These are phyloP conservation scores for Capillidium heterosporum DNA, from an alignment of 371 early-diverging fungal species.

Conservation along the genomic window DNA sequence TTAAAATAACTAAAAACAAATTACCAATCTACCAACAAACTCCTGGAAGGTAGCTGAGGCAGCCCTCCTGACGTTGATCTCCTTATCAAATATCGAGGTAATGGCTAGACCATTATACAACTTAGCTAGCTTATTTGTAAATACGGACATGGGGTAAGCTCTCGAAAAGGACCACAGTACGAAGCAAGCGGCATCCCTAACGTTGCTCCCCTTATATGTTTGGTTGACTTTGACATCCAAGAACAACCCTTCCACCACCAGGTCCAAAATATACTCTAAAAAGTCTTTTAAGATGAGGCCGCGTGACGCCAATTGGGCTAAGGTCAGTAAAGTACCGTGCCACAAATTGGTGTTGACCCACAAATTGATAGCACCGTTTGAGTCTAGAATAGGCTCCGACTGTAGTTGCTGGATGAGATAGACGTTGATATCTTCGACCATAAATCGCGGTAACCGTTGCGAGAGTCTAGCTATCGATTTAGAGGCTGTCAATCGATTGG, in stretches of 20 bases:
- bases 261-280: conserved; percentile 49
- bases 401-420: conserved; percentile 53
- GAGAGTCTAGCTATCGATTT: conserved; percentile 84
- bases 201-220: conserved; percentile 81
- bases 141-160: conserved; percentile 54
- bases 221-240: conserved; percentile 78
- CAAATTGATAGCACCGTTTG: conserved; percentile 26
- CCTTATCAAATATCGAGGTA: conserved; percentile 77
- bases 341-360: conserved; percentile 77
- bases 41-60: conserved; percentile 94
- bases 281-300: conserved; percentile 58
- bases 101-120: conserved; percentile 58
- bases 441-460: conserved; percentile 52
- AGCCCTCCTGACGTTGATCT: conserved; percentile 87
- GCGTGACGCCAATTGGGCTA: conserved; percentile 81
- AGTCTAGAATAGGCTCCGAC: conserved; percentile 30
- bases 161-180: conserved; percentile 95
- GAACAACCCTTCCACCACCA: conserved; percentile 56
- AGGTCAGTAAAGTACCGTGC: conserved; percentile 86
- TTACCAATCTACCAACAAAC: conserved; percentile 80
- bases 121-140: conserved; percentile 31
- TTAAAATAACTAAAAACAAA: not conserved
- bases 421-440: conserved; percentile 64
- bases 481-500: conserved; percentile 90
- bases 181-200: conserved; percentile 91